Conservation (phyloP, 257 asterid species). For the Linderniella brevidens region DNA sequence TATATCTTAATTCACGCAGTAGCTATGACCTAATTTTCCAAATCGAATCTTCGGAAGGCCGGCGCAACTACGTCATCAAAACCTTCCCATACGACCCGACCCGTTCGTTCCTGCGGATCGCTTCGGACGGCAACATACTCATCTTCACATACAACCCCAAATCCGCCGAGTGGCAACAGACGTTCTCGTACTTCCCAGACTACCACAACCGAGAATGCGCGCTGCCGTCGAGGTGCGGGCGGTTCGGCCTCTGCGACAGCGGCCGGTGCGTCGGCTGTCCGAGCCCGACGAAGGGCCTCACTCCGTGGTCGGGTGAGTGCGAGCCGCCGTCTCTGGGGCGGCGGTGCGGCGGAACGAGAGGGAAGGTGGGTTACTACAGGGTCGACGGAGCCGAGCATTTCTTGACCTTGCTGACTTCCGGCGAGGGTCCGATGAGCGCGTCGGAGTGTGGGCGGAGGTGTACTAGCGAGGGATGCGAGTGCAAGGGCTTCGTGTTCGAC, state of each 20-base stretch:
- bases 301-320: slow-evolving; percentile 24
- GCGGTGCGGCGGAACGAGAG: slow-evolving; percentile 4
- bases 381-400: slow-evolving; percentile 30
- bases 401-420: slow-evolving; percentile 7
- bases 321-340: slow-evolving; percentile 11
- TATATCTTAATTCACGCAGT: too few relatives aligned
- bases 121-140: too few relatives aligned
- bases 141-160: too few relatives aligned
- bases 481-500: slow-evolving; percentile 23
- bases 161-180: slow-evolving; percentile 13
- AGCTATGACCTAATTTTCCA: too few relatives aligned
- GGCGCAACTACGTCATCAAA: too few relatives aligned
- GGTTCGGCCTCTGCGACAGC: slow-evolving; percentile 25
- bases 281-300: slow-evolving; percentile 15
- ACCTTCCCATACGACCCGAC: too few relatives aligned
- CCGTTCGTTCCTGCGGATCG: too few relatives aligned
- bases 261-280: slow-evolving; percentile 36
- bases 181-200: slow-evolving; percentile 14
- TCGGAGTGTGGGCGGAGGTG: slow-evolving; percentile 17
- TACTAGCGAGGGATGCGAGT: slow-evolving; percentile 18
- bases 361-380: slow-evolving; percentile 13
- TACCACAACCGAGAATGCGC: slow-evolving; percentile 14
- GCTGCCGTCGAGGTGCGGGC: slow-evolving; percentile 20
- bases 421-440: slow-evolving; percentile 17
- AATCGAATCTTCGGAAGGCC: too few relatives aligned